These are phyloP conservation scores for Tremella yokohamensis DNA, from an alignment of 768 basidiomycete species.

Conservation along the genomic window DNA sequence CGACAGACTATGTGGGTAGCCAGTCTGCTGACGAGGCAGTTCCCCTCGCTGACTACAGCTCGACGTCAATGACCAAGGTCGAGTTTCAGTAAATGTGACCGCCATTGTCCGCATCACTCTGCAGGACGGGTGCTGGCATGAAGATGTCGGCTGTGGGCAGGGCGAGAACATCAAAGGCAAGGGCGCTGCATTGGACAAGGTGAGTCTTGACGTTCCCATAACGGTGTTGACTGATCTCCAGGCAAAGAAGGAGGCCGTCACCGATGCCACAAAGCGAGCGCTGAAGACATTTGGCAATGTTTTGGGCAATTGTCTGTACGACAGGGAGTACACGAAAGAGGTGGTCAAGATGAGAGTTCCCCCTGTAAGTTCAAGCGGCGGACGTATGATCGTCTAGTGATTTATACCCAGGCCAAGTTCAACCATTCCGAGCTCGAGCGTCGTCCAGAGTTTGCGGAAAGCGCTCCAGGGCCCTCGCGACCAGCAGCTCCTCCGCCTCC, in stretches of 20 bases:
- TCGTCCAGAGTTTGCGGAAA: constrained; percentile 42
- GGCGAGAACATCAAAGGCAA: constrained; percentile 82
- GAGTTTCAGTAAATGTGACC: constrained; percentile 63
- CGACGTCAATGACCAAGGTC: constrained; percentile 68
- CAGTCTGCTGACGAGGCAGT: constrained; percentile 1
- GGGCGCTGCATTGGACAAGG: constrained; percentile 85
- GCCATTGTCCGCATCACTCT: constrained; percentile 84
- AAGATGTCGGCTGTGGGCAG: constrained; percentile 89
- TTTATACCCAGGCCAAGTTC: constrained; percentile 31
- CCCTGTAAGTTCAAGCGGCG: constrained; percentile 58
- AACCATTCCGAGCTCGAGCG: constrained; percentile 41
- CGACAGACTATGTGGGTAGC: constrained; percentile 53
- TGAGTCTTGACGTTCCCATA: constrained; percentile 49
- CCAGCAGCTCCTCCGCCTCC: not conserved
- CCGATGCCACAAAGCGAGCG: constrained; percentile 87
- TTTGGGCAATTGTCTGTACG: constrained; percentile 95
- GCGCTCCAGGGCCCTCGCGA: constrained; percentile 24
- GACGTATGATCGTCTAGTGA: not conserved
- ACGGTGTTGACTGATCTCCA: constrained; percentile 50
- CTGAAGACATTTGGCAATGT: constrained; percentile 90
- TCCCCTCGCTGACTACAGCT: constrained; percentile 55
- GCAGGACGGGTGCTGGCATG: constrained; percentile 81
- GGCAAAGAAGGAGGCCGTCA: constrained; percentile 98
- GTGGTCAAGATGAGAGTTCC: constrained; percentile 81
- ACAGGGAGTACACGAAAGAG: constrained; percentile 80